Base-by-base conservation (phyloP, 129 eudicot species). In the Solidago caesia region DNA sequence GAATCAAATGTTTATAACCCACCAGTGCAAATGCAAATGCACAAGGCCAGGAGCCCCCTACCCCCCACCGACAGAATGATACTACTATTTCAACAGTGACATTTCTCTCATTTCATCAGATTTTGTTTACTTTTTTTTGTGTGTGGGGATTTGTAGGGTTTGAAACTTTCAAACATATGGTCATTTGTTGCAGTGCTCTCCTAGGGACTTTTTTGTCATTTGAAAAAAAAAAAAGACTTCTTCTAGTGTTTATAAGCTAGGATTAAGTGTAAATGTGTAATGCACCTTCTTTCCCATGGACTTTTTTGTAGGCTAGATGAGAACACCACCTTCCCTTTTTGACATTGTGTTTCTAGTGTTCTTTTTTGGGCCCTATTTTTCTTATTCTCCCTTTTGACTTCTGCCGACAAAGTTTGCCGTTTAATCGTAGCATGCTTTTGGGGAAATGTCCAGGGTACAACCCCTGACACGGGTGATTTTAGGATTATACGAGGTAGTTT, bases 1-100 rank as follows among this genome's bases (percentile, higher is more conserved):
- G 72, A 56, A 75, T 45, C 80, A 68, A 76, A 76, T 44, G 64
- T 73, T 33, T 62, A 73, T 70, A 58, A 76, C 73, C 64, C 64
- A 68, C 55, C 59, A 74, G 44, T 21, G 62, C 46, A 43, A 33
- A 33, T 33, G 39, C 39, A 33, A 33, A 33, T 73, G 42, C 8
- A 56, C 21, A n/a, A 52, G 14, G 14, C 21, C 55, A 60, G 79
- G 45, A 59, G 43, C 29, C 70, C 46, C 52, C 64, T 70, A 39
- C 78, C 47, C 73, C 52, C 49, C 33, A 84, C 91, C 85, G 86
- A 83, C 85, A 84, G 83, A 68, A 69, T 5, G 61, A 70, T 79
- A 2, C 39, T 33, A 33, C 39, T 33, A 44, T 79, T 65, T 64
- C 43, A 41, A 65, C 44, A 73, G 78, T 73, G 82, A 74, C 75